Conservation (phyloP, 805 yeast species). For the Metschnikowia amazonensis region DNA sequence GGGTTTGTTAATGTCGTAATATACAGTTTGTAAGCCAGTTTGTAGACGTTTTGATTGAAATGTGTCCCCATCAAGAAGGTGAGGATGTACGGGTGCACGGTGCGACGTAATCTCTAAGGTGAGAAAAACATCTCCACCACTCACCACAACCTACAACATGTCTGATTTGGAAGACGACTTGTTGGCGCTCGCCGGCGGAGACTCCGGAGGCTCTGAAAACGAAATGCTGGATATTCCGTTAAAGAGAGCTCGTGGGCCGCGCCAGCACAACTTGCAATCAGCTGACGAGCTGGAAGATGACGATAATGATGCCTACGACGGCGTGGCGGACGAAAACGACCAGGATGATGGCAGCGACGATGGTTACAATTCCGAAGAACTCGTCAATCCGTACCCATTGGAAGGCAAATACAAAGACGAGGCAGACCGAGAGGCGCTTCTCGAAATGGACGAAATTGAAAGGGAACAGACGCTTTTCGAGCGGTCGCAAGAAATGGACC, state of each 20-base stretch:
- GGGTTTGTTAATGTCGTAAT: conserved; percentile 18
- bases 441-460: conserved; percentile 84
- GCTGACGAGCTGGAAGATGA: conserved; percentile 24
- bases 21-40: conserved; percentile 5
- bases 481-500: conserved; percentile 88
- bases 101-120: not conserved
- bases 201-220: conserved; percentile 49
- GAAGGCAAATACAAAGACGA: conserved; percentile 89
- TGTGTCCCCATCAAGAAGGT: too few species aligned
- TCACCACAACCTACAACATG: conserved; percentile 36
- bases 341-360: conserved; percentile 18
- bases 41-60: too few species aligned
- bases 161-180: conserved; percentile 91
- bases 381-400: conserved; percentile 79
- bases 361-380: conserved; percentile 29
- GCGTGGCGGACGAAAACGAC: conserved; percentile 17
- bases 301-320: conserved; percentile 13
- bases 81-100: not conserved
- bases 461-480: conserved; percentile 90
- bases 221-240: conserved; percentile 31
- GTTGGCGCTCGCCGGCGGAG: conserved; percentile 72
- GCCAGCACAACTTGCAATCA: conserved; percentile 9
- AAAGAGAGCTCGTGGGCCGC: conserved; percentile 26
- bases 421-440: conserved; percentile 58
- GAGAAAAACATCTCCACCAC: conserved; percentile 1